These are phyloP conservation scores for Cladosporium austrohemisphaericum DNA, from an alignment of 2,329 filamentous ascomycete genomes.

Conservation along the genomic window DNA sequence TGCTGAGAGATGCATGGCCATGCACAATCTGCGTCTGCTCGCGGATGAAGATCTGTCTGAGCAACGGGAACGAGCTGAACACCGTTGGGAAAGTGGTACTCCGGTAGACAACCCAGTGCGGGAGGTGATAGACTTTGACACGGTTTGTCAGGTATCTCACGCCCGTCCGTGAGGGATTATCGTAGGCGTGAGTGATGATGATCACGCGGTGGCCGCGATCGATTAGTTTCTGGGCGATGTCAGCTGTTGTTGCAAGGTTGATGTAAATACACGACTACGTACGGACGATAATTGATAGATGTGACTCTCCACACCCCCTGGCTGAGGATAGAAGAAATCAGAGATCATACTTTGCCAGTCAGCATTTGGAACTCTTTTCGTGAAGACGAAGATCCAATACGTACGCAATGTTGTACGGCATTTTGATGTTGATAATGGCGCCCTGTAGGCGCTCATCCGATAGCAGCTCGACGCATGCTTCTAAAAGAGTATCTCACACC, in stretches of 20 bases:
- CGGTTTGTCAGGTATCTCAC: slow-evolving; percentile 95
- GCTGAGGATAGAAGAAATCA: slow-evolving; percentile 99
- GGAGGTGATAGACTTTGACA: slow-evolving; percentile 96
- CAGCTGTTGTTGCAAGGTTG: too few species aligned
- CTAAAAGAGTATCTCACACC: too few species aligned
- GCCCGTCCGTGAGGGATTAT: slow-evolving; percentile 61
- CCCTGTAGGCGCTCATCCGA: slow-evolving; percentile 21
- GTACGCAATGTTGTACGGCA: slow-evolving; percentile 69
- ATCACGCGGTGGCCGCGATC: slow-evolving; percentile 98
- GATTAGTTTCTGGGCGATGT: slow-evolving; percentile 71
- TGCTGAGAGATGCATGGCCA: slow-evolving; percentile 92
- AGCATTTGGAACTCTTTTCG: background rate
- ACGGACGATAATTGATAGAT: slow-evolving; percentile 92
- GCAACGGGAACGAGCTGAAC: slow-evolving; percentile 97
- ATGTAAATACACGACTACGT: slow-evolving; percentile 23
- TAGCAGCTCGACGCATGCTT: slow-evolving; percentile 7
- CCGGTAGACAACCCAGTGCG: slow-evolving; percentile 93
- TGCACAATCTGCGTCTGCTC: slow-evolving; percentile 97
- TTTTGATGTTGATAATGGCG: slow-evolving; percentile 31
- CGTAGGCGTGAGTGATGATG: slow-evolving; percentile 90
- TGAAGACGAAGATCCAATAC: slow-evolving; percentile 25
- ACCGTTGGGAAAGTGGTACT: slow-evolving; percentile 92
- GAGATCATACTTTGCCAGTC: slow-evolving; percentile 72
- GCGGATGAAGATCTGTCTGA: slow-evolving; percentile 90
- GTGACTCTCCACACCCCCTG: slow-evolving; percentile 91